phyloP scores from a whole-genome alignment of 129 eudicot species.

The Dittrichia graveolens region DNA sequence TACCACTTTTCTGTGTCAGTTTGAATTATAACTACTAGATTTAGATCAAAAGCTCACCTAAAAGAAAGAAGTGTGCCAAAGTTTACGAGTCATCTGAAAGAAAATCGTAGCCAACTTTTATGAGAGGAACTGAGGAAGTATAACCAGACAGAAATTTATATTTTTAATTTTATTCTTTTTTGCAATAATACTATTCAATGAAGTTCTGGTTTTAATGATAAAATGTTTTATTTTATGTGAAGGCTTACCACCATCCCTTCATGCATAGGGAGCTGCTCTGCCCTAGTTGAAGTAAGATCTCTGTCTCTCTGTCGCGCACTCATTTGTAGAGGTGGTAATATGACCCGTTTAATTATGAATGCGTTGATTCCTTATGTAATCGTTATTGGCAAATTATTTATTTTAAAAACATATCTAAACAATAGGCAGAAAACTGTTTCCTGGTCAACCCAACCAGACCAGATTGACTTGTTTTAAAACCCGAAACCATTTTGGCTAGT shows the following conservation, averaged over 20 bases:
- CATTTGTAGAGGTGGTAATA: neutral
- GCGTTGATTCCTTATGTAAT: neutral
- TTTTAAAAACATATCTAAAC: neutral
- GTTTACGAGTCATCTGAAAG: neutral
- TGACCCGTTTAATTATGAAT: neutral
- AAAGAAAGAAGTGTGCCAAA: constrained; percentile 14
- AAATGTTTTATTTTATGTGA: constrained; percentile 35
- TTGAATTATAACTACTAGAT: neutral
- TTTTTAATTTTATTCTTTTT: neutral
- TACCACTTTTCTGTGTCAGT: constrained; percentile 11
- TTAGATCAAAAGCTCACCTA: constrained; percentile 11
- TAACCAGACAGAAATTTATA: neutral
- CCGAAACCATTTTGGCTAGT: neutral
- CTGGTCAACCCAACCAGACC: neutral
- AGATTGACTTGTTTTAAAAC: neutral
- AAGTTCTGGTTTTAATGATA: constrained; percentile 9
- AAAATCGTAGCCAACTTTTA: neutral
- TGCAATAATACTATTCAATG: neutral
- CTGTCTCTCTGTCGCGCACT: constrained; percentile 13
- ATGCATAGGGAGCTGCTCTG: constrained; percentile 68
- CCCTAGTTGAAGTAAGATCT: constrained; percentile 72
- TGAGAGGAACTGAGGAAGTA: neutral
- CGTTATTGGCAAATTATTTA: neutral
- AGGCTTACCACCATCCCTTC: constrained; percentile 63
- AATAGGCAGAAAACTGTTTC: neutral